These are phyloP conservation scores for Wickerhamiella parazyma DNA, from an alignment of 805 yeast species.

Conservation along the genomic window DNA sequence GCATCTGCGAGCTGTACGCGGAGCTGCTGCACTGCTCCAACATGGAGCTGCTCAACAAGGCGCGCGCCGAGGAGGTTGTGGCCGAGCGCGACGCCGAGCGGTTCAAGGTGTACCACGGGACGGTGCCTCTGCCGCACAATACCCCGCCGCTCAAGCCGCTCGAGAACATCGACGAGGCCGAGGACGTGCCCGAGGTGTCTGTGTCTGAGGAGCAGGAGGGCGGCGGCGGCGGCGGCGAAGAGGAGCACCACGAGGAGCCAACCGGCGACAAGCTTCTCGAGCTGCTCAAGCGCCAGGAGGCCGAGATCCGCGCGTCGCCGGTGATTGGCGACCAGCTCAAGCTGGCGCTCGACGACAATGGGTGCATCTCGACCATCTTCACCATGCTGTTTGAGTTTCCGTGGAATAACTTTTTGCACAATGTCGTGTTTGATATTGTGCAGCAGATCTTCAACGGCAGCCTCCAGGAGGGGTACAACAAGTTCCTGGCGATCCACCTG, in stretches of 20 bases:
- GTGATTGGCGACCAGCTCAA: slow-evolving; percentile 83
- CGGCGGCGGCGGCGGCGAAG: slow-evolving; percentile 17
- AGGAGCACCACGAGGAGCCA: slow-evolving; percentile 7
- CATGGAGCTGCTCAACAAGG: slow-evolving; percentile 80
- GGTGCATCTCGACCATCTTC: slow-evolving; percentile 53
- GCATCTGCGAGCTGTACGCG: slow-evolving; percentile 82
- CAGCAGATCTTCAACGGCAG: slow-evolving; percentile 90
- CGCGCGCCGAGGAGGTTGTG: slow-evolving; percentile 53
- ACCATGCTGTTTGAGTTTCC: slow-evolving; percentile 71
- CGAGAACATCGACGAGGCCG: slow-evolving; percentile 9
- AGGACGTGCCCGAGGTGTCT: slow-evolving; percentile 12
- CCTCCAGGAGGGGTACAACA: slow-evolving; percentile 73
- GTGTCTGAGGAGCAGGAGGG: slow-evolving; percentile 16
- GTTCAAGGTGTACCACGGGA: background rate
- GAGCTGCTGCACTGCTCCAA: slow-evolving; percentile 95
- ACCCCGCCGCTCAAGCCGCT: background rate
- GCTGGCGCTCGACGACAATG: slow-evolving; percentile 63
- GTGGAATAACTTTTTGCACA: slow-evolving; percentile 95
- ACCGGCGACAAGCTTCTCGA: slow-evolving; percentile 14
- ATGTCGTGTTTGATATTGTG: slow-evolving; percentile 89
- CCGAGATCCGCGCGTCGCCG: slow-evolving; percentile 37
- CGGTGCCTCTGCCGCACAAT: background rate
- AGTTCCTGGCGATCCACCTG: slow-evolving; percentile 56
- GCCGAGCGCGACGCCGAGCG: slow-evolving; percentile 57
- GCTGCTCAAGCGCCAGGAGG: slow-evolving; percentile 18